Percentiles rank a stretch among this genome's conserved stretches.
These are phyloP conservation scores for Neoboletus magnificus DNA, from an alignment of 768 basidiomycete species.

Conservation along the genomic window DNA sequence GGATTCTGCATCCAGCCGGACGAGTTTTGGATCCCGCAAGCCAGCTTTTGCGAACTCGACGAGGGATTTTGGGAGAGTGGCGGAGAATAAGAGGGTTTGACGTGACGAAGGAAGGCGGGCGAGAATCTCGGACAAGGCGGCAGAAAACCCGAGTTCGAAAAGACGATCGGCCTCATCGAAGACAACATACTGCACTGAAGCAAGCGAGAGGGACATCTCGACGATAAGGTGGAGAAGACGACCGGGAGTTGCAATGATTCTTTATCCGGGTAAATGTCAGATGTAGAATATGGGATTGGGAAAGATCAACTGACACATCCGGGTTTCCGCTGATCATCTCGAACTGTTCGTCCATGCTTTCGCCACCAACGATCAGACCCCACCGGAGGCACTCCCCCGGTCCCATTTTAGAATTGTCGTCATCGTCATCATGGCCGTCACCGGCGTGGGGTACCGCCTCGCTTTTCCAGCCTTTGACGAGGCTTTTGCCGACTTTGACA, in stretches of 20 bases:
- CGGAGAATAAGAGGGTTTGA: conserved; percentile 94
- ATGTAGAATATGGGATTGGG: conserved; percentile 2
- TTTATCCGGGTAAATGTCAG: conserved; percentile 32
- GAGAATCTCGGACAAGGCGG: conserved; percentile 87
- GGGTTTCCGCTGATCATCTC: conserved; percentile 93
- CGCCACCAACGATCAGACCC: conserved; percentile 95
- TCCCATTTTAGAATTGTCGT: conserved; percentile 42
- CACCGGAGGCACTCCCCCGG: conserved; percentile 71
- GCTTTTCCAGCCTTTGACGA: conserved; percentile 76
- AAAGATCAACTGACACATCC: conserved; percentile 69
- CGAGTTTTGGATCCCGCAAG: conserved; percentile 86
- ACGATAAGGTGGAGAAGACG: conserved; percentile 94
- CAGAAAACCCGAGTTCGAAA: conserved; percentile 97
- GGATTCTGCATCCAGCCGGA: conserved; percentile 93
- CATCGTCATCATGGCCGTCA: conserved; percentile 51
- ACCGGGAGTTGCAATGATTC: conserved; percentile 97
- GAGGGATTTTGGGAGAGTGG: conserved; percentile 91
- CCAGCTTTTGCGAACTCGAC: conserved; percentile 99
- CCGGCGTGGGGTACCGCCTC: conserved; percentile 69
- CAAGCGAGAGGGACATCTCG: conserved; percentile 93
- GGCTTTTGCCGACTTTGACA: conserved; percentile 90
- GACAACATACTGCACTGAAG: conserved; percentile 83
- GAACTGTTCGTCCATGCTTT: conserved; percentile 93
- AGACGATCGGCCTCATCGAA: conserved; percentile 98
- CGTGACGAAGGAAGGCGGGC: conserved; percentile 81